phyloP scores from a whole-genome alignment of 257 asterid genomes.

The Knoxia roxburghii region DNA sequence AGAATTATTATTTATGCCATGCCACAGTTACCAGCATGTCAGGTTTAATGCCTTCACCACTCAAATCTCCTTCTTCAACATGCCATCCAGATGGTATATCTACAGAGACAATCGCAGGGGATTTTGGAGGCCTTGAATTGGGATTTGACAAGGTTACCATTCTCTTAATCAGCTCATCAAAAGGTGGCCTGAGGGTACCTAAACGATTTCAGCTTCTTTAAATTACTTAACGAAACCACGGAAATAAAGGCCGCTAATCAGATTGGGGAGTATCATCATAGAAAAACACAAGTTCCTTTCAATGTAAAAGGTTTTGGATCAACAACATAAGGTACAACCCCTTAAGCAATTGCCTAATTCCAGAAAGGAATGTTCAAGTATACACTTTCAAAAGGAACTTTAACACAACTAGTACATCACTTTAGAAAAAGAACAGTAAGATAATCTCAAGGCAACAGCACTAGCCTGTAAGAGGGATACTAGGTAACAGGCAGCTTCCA shows the following conservation, averaged over 20 bases:
- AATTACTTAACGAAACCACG: background rate
- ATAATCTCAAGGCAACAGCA: no score
- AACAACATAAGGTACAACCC: no score
- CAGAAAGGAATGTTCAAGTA: no score
- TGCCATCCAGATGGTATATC: slow-evolving; percentile 99
- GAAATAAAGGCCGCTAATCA: background rate
- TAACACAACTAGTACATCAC: no score
- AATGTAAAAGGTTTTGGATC: background rate
- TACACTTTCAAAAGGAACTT: background rate
- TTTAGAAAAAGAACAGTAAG: no score
- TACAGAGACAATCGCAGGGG: slow-evolving; percentile 63
- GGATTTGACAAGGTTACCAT: slow-evolving; percentile 42
- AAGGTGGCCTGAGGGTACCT: slow-evolving; percentile 96
- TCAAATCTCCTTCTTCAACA: slow-evolving; percentile 87
- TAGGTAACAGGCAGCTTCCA: no score
- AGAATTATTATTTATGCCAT: slow-evolving; percentile 11
- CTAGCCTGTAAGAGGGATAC: no score
- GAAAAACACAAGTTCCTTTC: background rate
- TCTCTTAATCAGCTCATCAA: slow-evolving; percentile 71
- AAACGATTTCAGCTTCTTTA: slow-evolving; percentile 19
- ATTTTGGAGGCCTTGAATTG: slow-evolving; percentile 37
- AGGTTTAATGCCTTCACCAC: slow-evolving; percentile 74
- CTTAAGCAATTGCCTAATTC: no score
- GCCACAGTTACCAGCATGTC: slow-evolving; percentile 66
- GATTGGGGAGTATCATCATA: background rate